A percentile compares a stretch with the other conserved stretches of the same genome.
Evolutionary conservation across 108 stramenopile genomes (phyloP).

Genomic region (Craspedostauros australis): DNA sequence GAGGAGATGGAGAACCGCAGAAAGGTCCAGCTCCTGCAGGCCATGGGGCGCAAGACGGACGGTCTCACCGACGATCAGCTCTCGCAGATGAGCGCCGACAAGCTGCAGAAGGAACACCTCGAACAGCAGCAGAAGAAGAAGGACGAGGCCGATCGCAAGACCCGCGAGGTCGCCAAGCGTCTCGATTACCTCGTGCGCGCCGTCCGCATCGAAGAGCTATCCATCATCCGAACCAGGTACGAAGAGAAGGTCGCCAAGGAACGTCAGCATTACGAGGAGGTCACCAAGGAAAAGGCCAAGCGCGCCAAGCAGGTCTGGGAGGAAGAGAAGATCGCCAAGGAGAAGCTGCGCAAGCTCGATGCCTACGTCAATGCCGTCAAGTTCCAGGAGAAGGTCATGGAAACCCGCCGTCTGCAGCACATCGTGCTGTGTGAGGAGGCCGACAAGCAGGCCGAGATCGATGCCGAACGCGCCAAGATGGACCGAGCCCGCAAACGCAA

Average conservation of each 20-base stretch:
- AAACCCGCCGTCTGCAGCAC: slow-evolving; percentile 47
- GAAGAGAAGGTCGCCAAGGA: slow-evolving; percentile 64
- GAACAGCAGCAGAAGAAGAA: slow-evolving; percentile 85
- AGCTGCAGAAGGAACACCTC: slow-evolving; percentile 78
- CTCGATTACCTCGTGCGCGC: slow-evolving; percentile 92
- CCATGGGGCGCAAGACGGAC: slow-evolving; percentile 85
- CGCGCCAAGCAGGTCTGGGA: slow-evolving; percentile 71
- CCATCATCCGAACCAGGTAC: slow-evolving; percentile 73
- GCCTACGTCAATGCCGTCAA: slow-evolving; percentile 56
- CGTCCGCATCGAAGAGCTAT: slow-evolving; percentile 91
- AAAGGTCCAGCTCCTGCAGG: slow-evolving; percentile 64
- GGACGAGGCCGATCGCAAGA: slow-evolving; percentile 85
- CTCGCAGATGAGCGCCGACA: slow-evolving; percentile 54
- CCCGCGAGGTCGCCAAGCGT: slow-evolving; percentile 74
- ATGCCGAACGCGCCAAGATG: slow-evolving; percentile 74
- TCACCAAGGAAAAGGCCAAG: slow-evolving; percentile 59
- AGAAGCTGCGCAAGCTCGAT: slow-evolving; percentile 30
- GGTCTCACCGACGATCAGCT: slow-evolving; percentile 80
- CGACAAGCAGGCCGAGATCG: slow-evolving; percentile 57
- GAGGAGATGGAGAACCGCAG: slow-evolving; percentile 84
- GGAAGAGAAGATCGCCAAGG: slow-evolving; percentile 63
- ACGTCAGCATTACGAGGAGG: slow-evolving; percentile 64
- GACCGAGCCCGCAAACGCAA: slow-evolving; percentile 59
- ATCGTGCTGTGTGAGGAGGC: slow-evolving; percentile 52
- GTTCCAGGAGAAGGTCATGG: slow-evolving; percentile 70